Evolutionary conservation across 495 filamentous ascomycete species (phyloP).

Genomic region (Talaromyces wortmannii): DNA sequence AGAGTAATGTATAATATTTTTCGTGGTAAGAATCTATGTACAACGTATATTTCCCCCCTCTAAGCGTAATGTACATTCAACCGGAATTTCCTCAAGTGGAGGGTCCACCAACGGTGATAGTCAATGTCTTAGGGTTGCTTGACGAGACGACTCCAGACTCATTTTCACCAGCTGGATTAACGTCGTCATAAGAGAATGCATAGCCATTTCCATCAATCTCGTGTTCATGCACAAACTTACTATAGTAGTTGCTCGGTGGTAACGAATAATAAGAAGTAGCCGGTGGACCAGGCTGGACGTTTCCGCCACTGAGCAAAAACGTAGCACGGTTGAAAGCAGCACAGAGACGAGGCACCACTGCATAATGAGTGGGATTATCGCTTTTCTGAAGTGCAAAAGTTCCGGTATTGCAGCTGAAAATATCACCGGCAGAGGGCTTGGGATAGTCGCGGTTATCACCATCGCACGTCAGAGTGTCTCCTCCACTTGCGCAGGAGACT

Average conservation of each 20-base stretch:
- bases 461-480: constrained; percentile 20
- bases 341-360: constrained; percentile 56
- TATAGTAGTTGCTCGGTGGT: constrained; percentile 40
- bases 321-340: constrained; percentile 66
- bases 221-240: constrained; percentile 31
- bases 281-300: constrained; percentile 38
- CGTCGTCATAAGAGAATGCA: constrained; percentile 55
- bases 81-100: neutral
- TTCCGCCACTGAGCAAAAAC: constrained; percentile 35
- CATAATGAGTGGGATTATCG: constrained; percentile 35
- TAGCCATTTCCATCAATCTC: constrained; percentile 35
- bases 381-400: constrained; percentile 46
- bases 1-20: no score
- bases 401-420: constrained; percentile 64
- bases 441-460: constrained; percentile 31
- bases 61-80: neutral
- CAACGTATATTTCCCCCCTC: neutral
- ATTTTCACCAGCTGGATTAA: constrained; percentile 50
- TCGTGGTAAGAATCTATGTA: no score
- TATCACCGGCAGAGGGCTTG: constrained; percentile 52
- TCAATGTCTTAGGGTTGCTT: constrained; percentile 46
- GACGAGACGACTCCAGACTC: constrained; percentile 58
- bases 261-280: constrained; percentile 46
- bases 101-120: constrained; percentile 58
- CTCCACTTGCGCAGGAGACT: constrained; percentile 24